Conservation (phyloP, 768 basidiomycete genomes). For the Serendipita indica region DNA sequence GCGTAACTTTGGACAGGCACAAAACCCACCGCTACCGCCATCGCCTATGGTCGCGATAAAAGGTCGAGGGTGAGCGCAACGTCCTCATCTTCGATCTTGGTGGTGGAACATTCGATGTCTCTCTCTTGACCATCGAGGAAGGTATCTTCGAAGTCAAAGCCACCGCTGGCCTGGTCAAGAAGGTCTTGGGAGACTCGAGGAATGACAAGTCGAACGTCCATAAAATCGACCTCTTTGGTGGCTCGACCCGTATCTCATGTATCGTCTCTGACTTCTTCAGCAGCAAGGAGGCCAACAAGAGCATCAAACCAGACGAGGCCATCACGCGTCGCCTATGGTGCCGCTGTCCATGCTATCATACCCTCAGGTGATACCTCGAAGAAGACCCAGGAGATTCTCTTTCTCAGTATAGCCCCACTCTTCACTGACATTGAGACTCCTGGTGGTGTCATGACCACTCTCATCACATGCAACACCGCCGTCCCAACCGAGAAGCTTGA, state of each 20-base stretch:
- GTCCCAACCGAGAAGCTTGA: no score
- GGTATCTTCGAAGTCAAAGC: conserved; percentile 38
- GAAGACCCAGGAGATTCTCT: no score
- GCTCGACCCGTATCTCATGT: no score
- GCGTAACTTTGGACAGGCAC: no score
- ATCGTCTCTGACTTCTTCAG: conserved; percentile 53
- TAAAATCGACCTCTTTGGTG: no score
- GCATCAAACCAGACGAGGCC: conserved; percentile 61
- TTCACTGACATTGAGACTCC: conserved; percentile 50
- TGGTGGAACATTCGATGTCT: conserved; percentile 38
- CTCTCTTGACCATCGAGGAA: conserved; percentile 35
- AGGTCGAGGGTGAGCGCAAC: conserved; percentile 34
- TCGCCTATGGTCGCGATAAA: conserved; percentile 57
- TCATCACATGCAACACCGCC: no score
- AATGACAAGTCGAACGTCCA: no score
- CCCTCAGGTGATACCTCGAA: conserved; percentile 44
- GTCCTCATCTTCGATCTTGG: conserved; percentile 37
- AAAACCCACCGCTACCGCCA: conserved; percentile 55
- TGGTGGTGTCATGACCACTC: conserved; percentile 46
- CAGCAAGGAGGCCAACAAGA: conserved; percentile 49
- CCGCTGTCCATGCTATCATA: conserved; percentile 54
- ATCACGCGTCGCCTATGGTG: conserved; percentile 63
- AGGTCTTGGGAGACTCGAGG: no score
- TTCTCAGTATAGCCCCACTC: conserved; percentile 42
- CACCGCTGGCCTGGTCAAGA: no score